Percentiles rank a stretch among this genome's conserved stretches.
Conservation (phyloP, 495 filamentous ascomycete species). For the Talaromyces stipitatus region DNA sequence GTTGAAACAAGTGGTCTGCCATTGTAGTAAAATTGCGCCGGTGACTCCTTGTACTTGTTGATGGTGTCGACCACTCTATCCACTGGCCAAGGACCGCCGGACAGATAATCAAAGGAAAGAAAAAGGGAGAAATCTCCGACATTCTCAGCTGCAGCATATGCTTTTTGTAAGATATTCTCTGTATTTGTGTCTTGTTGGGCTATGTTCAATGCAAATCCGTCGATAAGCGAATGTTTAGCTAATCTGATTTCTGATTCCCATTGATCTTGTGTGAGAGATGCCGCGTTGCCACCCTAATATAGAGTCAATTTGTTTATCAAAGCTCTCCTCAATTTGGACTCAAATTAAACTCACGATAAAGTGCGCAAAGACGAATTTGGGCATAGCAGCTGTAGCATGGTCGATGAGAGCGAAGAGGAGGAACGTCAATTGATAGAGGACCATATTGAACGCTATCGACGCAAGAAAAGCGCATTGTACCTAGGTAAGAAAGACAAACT, state of each 20-base stretch:
- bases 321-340: background rate
- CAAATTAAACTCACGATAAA: constrained; percentile 20
- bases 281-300: constrained; percentile 22
- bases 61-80: constrained; percentile 49
- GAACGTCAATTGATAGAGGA: background rate
- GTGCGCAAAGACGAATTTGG: constrained; percentile 27
- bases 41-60: constrained; percentile 43
- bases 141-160: constrained; percentile 47
- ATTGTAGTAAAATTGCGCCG: constrained; percentile 48
- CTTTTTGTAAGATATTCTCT: constrained; percentile 39
- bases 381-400: background rate
- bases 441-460: background rate
- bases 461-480: background rate
- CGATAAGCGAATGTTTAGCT: constrained; percentile 56
- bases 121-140: constrained; percentile 53
- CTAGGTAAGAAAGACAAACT: background rate
- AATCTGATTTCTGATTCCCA: constrained; percentile 54
- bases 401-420: background rate
- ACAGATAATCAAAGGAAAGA: constrained; percentile 62
- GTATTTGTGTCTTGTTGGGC: constrained; percentile 45
- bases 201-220: constrained; percentile 67
- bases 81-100: constrained; percentile 45
- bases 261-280: constrained; percentile 27
- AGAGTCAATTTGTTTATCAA: background rate
- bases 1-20: constrained; percentile 60